Base-by-base conservation (phyloP, 192 early-diverging fungal species). In the Backusella liffmaniae region DNA sequence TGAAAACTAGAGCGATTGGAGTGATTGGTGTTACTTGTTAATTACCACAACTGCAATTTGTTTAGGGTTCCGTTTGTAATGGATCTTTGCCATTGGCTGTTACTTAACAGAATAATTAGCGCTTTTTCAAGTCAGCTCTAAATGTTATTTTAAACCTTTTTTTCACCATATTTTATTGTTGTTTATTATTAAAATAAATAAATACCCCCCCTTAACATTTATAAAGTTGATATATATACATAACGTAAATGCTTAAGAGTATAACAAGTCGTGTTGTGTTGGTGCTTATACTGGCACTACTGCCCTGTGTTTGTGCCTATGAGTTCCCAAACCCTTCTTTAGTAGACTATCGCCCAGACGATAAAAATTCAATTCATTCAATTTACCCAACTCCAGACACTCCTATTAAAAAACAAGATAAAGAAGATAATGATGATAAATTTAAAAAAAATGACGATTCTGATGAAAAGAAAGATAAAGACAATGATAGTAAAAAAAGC, bases 121-220 rank as follows among this genome's bases (percentile, higher is more conserved):
- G 21, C 56, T 29, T 62, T 59, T 62, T 62, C 56, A 62, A 62
- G 56, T 62, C 56, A 62, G 56, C 56, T 9, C 23, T 29, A 21
- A 21, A 26, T 62, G 56, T 62, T 62, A 62, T 62, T 62, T 62
- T 62, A 62, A 29, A 26, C 56, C 23, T 62, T 59, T 39, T 51
- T 59, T 59, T 56, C n/a, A 56, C 53, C 53, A 18, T n/a, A 59
- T 59, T 59, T 44, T 26, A 56, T 23, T 56, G 53, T 56, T 56
- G 53, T 56, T 56, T 56, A 56, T 56, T 56, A 49, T 39, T 39
- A 39, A 37, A 56, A 56, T 51, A 53, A 56, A 56, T 56, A 56
- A 10, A 56, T 6, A 18, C 46, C 53, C n/a, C 51, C 51, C 21
- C 53, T 59, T 59, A 59, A 59, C 56, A 62, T 62, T 13, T 29